Conservation (phyloP, 2,329 filamentous ascomycete species). For the Cladophialophora exuberans region DNA sequence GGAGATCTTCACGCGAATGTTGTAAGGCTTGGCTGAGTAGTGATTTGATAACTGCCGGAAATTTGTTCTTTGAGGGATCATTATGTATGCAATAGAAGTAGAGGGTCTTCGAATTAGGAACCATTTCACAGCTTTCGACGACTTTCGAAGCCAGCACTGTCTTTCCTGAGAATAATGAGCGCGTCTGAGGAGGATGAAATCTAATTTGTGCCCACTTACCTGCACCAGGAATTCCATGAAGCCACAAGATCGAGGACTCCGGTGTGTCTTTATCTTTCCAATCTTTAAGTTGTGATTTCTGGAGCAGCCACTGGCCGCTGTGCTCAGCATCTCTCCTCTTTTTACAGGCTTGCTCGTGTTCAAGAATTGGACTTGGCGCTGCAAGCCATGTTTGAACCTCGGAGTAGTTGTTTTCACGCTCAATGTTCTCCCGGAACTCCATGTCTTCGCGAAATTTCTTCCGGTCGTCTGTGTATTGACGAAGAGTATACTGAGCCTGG, state of each 20-base stretch:
- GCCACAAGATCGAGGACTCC: slow-evolving; percentile 6
- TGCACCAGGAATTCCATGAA: slow-evolving; percentile 36
- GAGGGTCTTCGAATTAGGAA: slow-evolving; percentile 33
- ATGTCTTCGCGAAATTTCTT: not conserved
- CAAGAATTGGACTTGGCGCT: not conserved
- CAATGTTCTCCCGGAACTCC: not conserved
- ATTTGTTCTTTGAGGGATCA: slow-evolving; percentile 35
- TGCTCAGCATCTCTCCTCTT: slow-evolving; percentile 21
- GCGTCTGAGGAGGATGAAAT: not conserved
- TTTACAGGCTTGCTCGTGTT: slow-evolving; percentile 11
- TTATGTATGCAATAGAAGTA: slow-evolving; percentile 50
- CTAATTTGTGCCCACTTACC: slow-evolving; percentile 26
- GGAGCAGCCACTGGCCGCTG: slow-evolving; percentile 32
- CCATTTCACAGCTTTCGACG: slow-evolving; percentile 38
- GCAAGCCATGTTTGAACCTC: not conserved
- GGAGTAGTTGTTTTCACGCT: not conserved
- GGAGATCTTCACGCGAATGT: not conserved
- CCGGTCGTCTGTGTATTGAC: slow-evolving; percentile 20
- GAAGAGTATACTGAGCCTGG: too few relatives aligned
- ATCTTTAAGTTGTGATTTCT: slow-evolving; percentile 6
- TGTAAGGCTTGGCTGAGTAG: slow-evolving; percentile 41
- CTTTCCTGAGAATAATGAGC: slow-evolving; percentile 41
- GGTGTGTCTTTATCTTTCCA: slow-evolving; percentile 31
- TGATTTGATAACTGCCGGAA: slow-evolving; percentile 38
- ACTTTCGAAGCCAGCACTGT: slow-evolving; percentile 47